A percentile compares a stretch with the other conserved stretches of the same genome.
These are phyloP conservation scores for Arxiozyma slooffiae DNA, from an alignment of 1,139 yeast species.

Conservation along the genomic window DNA sequence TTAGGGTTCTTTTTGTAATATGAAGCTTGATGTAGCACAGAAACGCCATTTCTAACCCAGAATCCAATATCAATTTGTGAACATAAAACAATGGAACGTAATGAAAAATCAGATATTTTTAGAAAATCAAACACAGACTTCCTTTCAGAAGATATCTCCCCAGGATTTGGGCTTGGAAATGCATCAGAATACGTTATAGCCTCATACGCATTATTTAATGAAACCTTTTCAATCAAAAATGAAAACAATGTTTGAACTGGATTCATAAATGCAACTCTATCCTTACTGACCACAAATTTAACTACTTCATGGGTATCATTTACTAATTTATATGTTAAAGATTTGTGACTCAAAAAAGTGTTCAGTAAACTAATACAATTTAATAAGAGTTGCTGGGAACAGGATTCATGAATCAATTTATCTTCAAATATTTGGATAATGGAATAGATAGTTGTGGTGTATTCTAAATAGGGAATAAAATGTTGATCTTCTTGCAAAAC, in stretches of 20 bases:
- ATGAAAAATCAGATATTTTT: slow-evolving; percentile 44
- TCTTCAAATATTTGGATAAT: slow-evolving; percentile 40
- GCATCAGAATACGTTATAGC: slow-evolving; percentile 11
- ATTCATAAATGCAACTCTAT: slow-evolving; percentile 46
- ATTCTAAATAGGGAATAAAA: slow-evolving; percentile 41
- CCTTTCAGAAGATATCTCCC: slow-evolving; percentile 11
- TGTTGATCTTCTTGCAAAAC: slow-evolving; percentile 47
- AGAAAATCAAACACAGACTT: slow-evolving; percentile 34
- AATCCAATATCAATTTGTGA: slow-evolving; percentile 49
- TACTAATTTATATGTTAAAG: slow-evolving; percentile 21
- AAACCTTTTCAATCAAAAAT: slow-evolving; percentile 25
- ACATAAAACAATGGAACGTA: slow-evolving; percentile 49
- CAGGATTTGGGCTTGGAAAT: slow-evolving; percentile 7
- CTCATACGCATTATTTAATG: slow-evolving; percentile 18
- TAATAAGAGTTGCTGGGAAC: slow-evolving; percentile 17
- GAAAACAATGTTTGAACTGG: slow-evolving; percentile 47
- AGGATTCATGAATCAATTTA: slow-evolving; percentile 26
- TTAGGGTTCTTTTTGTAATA: slow-evolving; percentile 31
- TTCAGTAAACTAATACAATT: slow-evolving; percentile 35
- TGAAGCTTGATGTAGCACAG: slow-evolving; percentile 41
- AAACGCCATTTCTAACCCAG: slow-evolving; percentile 59
- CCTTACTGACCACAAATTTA: slow-evolving; percentile 39
- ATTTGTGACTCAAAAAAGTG: slow-evolving; percentile 23
- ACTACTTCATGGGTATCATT: slow-evolving; percentile 23
- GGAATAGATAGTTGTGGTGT: slow-evolving; percentile 40